Conservation (phyloP, 306 rosid genomes). For the Pyrus betulifolia region DNA sequence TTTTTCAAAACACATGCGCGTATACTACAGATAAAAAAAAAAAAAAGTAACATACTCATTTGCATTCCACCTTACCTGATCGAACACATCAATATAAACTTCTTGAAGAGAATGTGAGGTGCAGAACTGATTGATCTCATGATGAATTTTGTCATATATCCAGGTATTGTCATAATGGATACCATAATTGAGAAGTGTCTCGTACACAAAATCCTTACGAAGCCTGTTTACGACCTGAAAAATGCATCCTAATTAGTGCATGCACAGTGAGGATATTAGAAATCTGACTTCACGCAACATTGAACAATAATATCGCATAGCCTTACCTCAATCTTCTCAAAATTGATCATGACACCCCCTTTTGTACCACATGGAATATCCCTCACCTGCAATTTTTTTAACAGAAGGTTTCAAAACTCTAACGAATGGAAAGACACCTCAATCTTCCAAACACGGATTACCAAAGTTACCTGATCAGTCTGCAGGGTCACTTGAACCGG, state of each 20-base stretch:
- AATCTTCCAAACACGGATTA: background rate
- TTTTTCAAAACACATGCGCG: too few species aligned
- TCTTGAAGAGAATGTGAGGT: constrained; percentile 79
- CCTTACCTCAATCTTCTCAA: constrained; percentile 81
- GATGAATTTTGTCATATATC: constrained; percentile 96
- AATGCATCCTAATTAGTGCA: constrained; percentile 6
- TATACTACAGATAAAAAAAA: background rate
- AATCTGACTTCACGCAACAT: background rate
- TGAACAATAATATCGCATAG: background rate
- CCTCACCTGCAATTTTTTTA: constrained; percentile 48
- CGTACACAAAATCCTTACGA: constrained; percentile 61
- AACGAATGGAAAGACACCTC: background rate
- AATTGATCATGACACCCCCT: constrained; percentile 87
- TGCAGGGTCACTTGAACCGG: constrained; percentile 93
- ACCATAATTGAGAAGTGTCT: constrained; percentile 79
- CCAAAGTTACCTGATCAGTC: constrained; percentile 60
- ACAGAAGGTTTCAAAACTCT: background rate
- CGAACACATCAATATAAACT: constrained; percentile 91
- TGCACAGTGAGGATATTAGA: constrained; percentile 2
- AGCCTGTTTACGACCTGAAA: constrained; percentile 83
- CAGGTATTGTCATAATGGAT: constrained; percentile 81
- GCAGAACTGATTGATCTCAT: constrained; percentile 90
- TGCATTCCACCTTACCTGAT: constrained; percentile 47
- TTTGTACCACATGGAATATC: constrained; percentile 94
- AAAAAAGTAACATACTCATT: background rate